A percentile compares a stretch with the other conserved stretches of the same genome.
These are phyloP conservation scores for Darksidea phi DNA, from an alignment of 495 filamentous ascomycete species.

Conservation along the genomic window DNA sequence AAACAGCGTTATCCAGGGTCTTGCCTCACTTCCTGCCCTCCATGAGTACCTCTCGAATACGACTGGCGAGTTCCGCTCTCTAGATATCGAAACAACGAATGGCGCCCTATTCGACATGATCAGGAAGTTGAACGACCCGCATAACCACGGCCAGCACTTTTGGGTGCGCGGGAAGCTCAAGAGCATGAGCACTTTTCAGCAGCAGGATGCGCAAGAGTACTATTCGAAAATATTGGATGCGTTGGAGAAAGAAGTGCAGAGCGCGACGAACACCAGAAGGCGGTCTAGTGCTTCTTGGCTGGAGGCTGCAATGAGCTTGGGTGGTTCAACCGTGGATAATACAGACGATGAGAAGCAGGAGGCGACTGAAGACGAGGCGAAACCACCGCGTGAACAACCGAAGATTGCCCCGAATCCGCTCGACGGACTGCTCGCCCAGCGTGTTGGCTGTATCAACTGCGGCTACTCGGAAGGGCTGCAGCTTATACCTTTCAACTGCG, in stretches of 20 bases:
- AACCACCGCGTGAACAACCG: neutral
- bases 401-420: conserved; percentile 60
- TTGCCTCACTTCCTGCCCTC: conserved; percentile 72
- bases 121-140: conserved; percentile 61
- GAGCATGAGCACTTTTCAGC: conserved; percentile 87
- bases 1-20: conserved; percentile 81
- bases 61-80: conserved; percentile 46
- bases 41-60: conserved; percentile 49
- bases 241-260: conserved; percentile 72
- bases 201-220: conserved; percentile 98
- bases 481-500: conserved; percentile 88
- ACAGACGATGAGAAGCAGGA: neutral
- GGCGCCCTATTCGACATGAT: conserved; percentile 64
- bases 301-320: conserved; percentile 44
- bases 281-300: conserved; percentile 15
- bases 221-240: conserved; percentile 86
- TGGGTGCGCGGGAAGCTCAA: conserved; percentile 79
- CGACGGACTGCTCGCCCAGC: conserved; percentile 83
- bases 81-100: conserved; percentile 47
- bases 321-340: conserved; percentile 33
- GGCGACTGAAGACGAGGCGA: neutral
- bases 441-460: conserved; percentile 84
- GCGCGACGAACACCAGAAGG: conserved; percentile 45
- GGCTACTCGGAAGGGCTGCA: conserved; percentile 83
- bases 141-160: conserved; percentile 66